A percentile compares a stretch with the other conserved stretches of the same genome.
Conservation (phyloP, 2,329 filamentous ascomycete species). For the Colletotrichum sp. region DNA sequence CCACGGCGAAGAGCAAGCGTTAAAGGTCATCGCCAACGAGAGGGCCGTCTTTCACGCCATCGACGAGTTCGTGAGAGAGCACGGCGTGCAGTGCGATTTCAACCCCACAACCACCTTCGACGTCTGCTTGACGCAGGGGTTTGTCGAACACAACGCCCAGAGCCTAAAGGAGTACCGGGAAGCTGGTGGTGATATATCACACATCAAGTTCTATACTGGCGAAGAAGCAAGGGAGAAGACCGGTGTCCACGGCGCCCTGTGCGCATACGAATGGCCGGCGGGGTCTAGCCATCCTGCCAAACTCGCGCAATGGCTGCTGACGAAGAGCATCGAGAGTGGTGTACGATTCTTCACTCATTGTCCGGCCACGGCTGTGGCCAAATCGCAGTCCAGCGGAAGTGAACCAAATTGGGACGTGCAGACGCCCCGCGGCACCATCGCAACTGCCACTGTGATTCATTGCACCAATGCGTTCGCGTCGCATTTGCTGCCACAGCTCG, state of each 20-base stretch:
- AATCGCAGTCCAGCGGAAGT: neutral
- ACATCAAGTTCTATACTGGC: slow-evolving; percentile 24
- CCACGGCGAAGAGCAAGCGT: neutral
- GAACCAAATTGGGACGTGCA: neutral
- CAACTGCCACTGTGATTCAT: neutral
- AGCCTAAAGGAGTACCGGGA: neutral
- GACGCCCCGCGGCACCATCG: neutral
- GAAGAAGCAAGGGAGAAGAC: slow-evolving; percentile 45
- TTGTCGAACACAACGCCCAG: slow-evolving; percentile 35
- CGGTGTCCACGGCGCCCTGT: slow-evolving; percentile 38
- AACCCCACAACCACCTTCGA: slow-evolving; percentile 51
- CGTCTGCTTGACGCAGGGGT: slow-evolving; percentile 51
- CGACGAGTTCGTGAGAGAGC: slow-evolving; percentile 42
- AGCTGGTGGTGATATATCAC: neutral
- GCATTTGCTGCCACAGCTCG: neutral
- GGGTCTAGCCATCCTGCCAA: slow-evolving; percentile 55
- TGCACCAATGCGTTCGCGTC: slow-evolving; percentile 1
- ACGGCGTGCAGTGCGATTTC: slow-evolving; percentile 50
- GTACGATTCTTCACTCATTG: slow-evolving; percentile 35
- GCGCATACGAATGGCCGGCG: slow-evolving; percentile 57
- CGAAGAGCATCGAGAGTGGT: slow-evolving; percentile 39
- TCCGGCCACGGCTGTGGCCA: neutral
- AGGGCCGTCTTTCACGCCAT: slow-evolving; percentile 34
- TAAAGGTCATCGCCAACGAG: neutral
- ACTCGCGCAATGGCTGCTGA: slow-evolving; percentile 51